Evolutionary conservation across 208 protist species (phyloP).

Genomic region (Leishmania arabica): DNA sequence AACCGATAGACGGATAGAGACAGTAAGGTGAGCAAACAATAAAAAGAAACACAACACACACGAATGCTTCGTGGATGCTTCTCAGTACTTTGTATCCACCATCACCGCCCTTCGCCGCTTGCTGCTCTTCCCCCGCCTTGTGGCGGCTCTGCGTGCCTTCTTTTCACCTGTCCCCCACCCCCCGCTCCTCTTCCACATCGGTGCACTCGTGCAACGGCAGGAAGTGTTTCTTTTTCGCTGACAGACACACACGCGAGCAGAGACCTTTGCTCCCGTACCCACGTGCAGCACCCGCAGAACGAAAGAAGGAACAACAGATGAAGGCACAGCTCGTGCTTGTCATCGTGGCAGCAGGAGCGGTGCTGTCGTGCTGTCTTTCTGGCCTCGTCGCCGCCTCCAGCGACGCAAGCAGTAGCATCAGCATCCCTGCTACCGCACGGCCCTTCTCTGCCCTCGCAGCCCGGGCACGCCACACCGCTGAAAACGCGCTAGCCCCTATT

Average conservation of each 20-base stretch:
- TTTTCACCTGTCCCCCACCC: neutral
- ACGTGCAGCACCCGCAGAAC: conserved; percentile 1
- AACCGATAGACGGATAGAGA: neutral
- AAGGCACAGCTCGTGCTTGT: neutral
- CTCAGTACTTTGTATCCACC: neutral
- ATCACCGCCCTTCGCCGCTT: neutral
- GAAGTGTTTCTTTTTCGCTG: neutral
- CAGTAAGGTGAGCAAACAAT: neutral
- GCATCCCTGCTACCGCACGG: neutral
- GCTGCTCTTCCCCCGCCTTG: neutral
- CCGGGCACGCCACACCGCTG: neutral
- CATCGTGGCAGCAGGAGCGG: neutral
- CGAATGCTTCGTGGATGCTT: neutral
- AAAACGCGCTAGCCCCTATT: conserved; percentile 5
- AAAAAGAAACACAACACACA: neutral
- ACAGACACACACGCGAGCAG: neutral
- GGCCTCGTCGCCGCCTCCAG: neutral
- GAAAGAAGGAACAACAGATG: neutral
- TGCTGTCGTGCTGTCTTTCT: neutral
- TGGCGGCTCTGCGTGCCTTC: neutral
- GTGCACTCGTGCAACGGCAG: neutral
- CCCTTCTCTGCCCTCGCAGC: neutral
- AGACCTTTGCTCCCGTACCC: neutral
- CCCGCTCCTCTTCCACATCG: no score
- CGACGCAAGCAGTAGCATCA: neutral